Base-by-base conservation (phyloP, 768 basidiomycete species). In the Pleurotus ostreatus region DNA sequence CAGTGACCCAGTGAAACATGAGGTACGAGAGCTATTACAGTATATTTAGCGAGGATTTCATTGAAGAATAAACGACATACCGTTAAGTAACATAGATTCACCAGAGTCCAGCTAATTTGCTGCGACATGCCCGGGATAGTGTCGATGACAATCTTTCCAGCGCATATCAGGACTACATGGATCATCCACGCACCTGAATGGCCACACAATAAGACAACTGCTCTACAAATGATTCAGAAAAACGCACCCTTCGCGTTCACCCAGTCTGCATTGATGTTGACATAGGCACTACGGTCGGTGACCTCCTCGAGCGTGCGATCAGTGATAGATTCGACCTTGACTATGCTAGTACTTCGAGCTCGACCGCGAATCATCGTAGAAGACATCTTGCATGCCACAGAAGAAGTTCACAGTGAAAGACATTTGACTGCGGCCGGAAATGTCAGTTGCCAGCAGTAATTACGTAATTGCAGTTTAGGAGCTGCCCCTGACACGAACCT, bases 1-100 rank as follows among this genome's bases (percentile, higher is more conserved):
- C 96, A 7, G 94, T 98, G 49, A 94, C 94, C 81, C 92, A 93
- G 68, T 98, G 96, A 78, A 98, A 98, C 91, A 98, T 95, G 59
- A 98, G 79, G 74, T 96, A 98, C 9, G 94, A 92, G n/a, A 94
- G 68, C 95, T 96, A 63, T 20, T 23, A 7, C 22, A 34, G 60
- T 13, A 38, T 43, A 38, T 43, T 57, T 25, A 49, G 4, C 59
- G 49, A 52, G 48, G 22, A 39, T 15, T 37, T 39, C 12, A 16
- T 53, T 12, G 18, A 9, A 22, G 43, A 37, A 44, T 6, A 4
- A 5, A 41, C 4, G n/a, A 80, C 92, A 59, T 68, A 98, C 96
- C 46, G 87, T 82, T 59, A 94, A 88, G 72, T 99, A 99, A 60
- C 89, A 68, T 41, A 98, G 73, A 68, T 97, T 96, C 59, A 94